Evolutionary conservation across 257 asterid species (phyloP).

Genomic region (Primulina huaijiensis): DNA sequence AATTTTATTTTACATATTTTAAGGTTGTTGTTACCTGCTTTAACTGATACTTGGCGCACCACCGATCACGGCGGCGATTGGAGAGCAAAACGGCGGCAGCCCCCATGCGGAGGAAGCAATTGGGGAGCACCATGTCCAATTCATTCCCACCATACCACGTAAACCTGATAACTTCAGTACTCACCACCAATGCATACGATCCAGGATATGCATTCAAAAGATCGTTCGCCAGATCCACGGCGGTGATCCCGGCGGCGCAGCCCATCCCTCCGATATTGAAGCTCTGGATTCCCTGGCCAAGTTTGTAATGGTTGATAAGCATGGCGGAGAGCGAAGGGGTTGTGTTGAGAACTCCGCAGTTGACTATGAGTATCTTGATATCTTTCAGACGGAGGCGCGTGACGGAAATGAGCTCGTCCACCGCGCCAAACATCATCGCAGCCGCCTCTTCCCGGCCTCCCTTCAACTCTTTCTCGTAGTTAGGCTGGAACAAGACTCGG

Average conservation of each 20-base stretch:
- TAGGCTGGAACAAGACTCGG: constrained; percentile 39
- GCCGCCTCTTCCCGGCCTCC: constrained; percentile 55
- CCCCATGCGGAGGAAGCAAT: constrained; percentile 71
- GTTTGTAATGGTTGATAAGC: constrained; percentile 60
- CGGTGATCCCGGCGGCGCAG: constrained; percentile 53
- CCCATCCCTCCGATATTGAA: constrained; percentile 75
- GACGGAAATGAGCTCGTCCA: constrained; percentile 47
- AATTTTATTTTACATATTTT: too few species aligned
- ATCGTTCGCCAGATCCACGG: constrained; percentile 54
- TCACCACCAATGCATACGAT: constrained; percentile 61
- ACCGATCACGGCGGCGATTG: constrained; percentile 39
- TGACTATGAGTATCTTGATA: constrained; percentile 51
- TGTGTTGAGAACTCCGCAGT: constrained; percentile 60
- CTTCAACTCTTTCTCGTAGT: constrained; percentile 29
- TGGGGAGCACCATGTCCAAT: constrained; percentile 62
- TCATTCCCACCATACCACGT: constrained; percentile 68
- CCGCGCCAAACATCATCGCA: constrained; percentile 46
- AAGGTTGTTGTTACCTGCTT: constrained; percentile 38
- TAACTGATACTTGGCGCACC: constrained; percentile 63
- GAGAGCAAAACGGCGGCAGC: constrained; percentile 68
- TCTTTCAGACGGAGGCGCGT: constrained; percentile 43
- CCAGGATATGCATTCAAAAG: constrained; percentile 51
- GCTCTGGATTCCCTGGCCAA: constrained; percentile 48
- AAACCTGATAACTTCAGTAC: constrained; percentile 53
- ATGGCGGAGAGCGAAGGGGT: constrained; percentile 77